These are phyloP conservation scores for Brassica balearica DNA, from an alignment of 441 rosid genomes.

Conservation along the genomic window DNA sequence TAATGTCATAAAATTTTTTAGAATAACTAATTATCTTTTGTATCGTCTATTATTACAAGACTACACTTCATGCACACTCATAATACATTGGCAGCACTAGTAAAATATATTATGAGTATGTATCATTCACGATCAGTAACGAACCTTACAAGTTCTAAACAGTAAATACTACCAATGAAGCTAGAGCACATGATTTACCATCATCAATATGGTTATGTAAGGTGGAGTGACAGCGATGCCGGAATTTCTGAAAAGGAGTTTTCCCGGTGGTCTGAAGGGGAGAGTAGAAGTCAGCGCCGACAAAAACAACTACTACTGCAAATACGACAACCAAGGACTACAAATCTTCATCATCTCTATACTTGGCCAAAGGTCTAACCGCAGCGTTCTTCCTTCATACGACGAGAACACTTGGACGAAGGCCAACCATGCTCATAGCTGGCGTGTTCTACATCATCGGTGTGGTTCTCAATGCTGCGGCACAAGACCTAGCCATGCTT, in stretches of 20 bases:
- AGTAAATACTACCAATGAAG: not conserved
- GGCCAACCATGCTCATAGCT: constrained; percentile 84
- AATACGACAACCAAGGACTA: constrained; percentile 86
- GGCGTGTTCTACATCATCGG: constrained; percentile 78
- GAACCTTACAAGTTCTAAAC: not conserved
- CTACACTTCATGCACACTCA: not conserved
- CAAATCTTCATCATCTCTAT: constrained; percentile 84
- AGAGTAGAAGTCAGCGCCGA: too few relatives aligned
- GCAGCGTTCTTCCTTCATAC: constrained; percentile 91
- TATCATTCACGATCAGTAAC: too few relatives aligned
- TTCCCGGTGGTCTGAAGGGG: too few relatives aligned
- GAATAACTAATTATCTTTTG: not conserved
- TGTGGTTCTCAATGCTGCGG: constrained; percentile 71
- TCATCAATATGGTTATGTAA: too few relatives aligned
- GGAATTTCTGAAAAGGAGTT: too few relatives aligned
- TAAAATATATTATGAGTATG: too few relatives aligned
- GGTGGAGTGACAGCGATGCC: too few relatives aligned
- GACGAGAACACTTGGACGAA: constrained; percentile 74
- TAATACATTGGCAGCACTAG: not conserved
- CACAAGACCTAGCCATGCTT: constrained; percentile 85
- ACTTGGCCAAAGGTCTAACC: constrained; percentile 82
- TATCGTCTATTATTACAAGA: not conserved
- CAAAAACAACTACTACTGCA: constrained; percentile 42
- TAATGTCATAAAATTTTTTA: not conserved
- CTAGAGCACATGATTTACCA: too few relatives aligned